Base-by-base conservation (phyloP, 306 rosid genomes). In the Gynostemma pentaphyllum region DNA sequence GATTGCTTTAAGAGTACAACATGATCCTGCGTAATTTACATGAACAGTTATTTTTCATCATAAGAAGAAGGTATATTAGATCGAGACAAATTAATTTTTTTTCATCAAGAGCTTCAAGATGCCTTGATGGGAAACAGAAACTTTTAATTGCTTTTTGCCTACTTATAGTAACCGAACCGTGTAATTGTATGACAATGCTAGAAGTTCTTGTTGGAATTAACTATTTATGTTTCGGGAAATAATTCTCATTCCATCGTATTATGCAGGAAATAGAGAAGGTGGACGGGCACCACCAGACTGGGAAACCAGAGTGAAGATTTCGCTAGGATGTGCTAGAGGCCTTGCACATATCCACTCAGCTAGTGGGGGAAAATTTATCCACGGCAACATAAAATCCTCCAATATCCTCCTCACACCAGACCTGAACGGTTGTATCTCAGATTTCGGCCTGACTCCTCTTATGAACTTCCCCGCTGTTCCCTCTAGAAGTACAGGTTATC, bases 361-460 rank as follows among this genome's bases (percentile, higher is more conserved):
- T 11, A 77, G 79, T 64, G 97, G 86, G 71, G 83, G 80, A 64
- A 91, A 87, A 67, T 67, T 74, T 27, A 70, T 79, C 64, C 97
- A 91, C 72, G 97, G 95, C 79, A 91, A 91, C 55, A 83, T 91
- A 61, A 91, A 91, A 70, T 87, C 97, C 65, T 81, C 89, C 60
- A 91, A 91, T 66, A 77, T 85, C 70, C 90, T 91, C 45, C 79
- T 91, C 85, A 74, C 79, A 50, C 74, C 26, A 40, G 89, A 87
- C 66, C 71, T 74, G 36, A 68, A 75, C 29, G 96, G 95, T 68
- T 74, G 86, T 68, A 76, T 91, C 19, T 75, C 95, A 32, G 97
- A 91, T 69, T 87, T 85, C 41, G 96, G 96, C 74, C 69, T 91
- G 53, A 75, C 86, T 29, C 83, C 84, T 41, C 76, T 91, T 26